phyloP scores from a whole-genome alignment of 257 asterid genomes.

The Jacaranda mimosifolia region DNA sequence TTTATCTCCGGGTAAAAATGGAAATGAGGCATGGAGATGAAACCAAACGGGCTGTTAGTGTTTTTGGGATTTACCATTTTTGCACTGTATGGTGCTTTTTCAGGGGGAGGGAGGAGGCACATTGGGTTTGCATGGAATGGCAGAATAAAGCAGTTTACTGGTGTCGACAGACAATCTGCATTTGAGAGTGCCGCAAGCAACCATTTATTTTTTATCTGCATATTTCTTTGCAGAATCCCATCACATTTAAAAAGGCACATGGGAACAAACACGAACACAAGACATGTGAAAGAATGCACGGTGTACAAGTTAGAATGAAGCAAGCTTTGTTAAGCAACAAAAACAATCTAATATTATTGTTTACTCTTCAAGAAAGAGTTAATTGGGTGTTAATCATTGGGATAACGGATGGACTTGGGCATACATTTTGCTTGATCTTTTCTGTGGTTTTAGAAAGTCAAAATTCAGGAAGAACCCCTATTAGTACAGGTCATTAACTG shows the following conservation, averaged over 20 bases:
- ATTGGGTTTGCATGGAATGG: no score
- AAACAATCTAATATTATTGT: not conserved
- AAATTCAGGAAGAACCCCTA: slow-evolving; percentile 23
- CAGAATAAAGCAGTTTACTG: no score
- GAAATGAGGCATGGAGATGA: no score
- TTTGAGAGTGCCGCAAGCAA: not conserved
- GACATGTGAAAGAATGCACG: not conserved
- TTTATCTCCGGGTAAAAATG: no score
- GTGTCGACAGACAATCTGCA: no score
- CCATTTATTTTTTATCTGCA: not conserved
- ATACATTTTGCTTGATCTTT: not conserved
- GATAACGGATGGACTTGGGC: not conserved
- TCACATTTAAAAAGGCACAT: not conserved
- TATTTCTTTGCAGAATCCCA: not conserved
- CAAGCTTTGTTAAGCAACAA: not conserved
- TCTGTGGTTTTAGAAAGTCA: not conserved
- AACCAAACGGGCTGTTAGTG: no score
- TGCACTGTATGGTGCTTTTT: not conserved
- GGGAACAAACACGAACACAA: not conserved
- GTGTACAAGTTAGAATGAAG: not conserved
- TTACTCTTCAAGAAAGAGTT: not conserved
- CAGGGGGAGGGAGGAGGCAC: no score
- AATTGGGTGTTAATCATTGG: not conserved
- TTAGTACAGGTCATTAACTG: not conserved
- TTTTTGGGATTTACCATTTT: not conserved